phyloP scores from a whole-genome alignment of 768 basidiomycete species.

The Agrocybe chaxingu region DNA sequence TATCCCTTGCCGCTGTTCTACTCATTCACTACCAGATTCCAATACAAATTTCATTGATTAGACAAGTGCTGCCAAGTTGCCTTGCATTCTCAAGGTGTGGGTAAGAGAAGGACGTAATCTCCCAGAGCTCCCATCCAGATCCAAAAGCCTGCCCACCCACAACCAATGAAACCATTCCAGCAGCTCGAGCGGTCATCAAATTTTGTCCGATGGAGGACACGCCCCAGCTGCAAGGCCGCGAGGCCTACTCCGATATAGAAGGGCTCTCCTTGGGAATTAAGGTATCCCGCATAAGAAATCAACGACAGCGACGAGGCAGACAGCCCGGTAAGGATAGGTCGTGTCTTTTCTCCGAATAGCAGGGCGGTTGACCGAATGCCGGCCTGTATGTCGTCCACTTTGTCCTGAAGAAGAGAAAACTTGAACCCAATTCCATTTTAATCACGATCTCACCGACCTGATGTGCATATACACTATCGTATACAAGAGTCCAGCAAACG shows the following conservation, averaged over 20 bases:
- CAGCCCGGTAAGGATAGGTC: conserved; percentile 71
- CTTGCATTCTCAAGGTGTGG: conserved; percentile 8
- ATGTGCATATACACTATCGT: conserved; percentile 97
- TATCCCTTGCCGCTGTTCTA: no score
- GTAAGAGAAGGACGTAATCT: conserved; percentile 53
- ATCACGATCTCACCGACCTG: conserved; percentile 50
- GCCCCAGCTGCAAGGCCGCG: conserved; percentile 72
- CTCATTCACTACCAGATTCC: no score
- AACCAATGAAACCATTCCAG: conserved; percentile 86
- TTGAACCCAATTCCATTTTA: neutral
- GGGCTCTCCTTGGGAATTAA: conserved; percentile 71
- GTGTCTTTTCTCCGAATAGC: conserved; percentile 77
- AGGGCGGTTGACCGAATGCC: conserved; percentile 95
- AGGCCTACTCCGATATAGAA: conserved; percentile 81
- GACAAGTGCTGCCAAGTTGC: no score
- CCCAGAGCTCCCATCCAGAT: conserved; percentile 77
- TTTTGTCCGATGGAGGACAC: conserved; percentile 71
- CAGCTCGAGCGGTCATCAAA: conserved; percentile 77
- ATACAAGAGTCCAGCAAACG: conserved; percentile 91
- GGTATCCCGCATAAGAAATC: conserved; percentile 73
- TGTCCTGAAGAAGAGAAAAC: conserved; percentile 58
- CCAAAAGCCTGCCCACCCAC: conserved; percentile 87
- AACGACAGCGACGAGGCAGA: conserved; percentile 71
- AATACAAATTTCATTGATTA: no score
- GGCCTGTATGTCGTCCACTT: conserved; percentile 79